These are phyloP conservation scores for Aspergillus calidoustus DNA, from an alignment of 2,329 filamentous ascomycete species.

Conservation along the genomic window DNA sequence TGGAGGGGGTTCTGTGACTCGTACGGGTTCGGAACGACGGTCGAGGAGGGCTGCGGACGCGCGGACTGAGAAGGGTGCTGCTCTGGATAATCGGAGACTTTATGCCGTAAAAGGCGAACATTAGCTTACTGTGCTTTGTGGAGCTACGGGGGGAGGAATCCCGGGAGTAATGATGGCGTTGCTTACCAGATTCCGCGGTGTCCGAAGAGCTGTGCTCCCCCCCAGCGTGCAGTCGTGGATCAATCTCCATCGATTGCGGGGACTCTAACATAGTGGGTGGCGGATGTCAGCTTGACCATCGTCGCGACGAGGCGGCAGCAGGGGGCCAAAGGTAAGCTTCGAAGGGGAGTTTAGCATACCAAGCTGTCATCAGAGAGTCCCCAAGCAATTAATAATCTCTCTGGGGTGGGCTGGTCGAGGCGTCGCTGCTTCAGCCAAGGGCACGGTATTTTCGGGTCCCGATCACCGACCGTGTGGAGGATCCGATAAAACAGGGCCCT, in stretches of 20 bases:
- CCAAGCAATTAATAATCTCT: background rate
- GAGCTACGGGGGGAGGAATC: conserved; percentile 3
- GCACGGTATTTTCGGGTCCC: conserved; percentile 12
- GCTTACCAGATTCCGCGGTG: conserved; percentile 12
- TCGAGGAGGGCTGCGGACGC: conserved; percentile 21
- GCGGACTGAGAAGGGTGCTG: conserved; percentile 33
- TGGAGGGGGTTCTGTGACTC: conserved; percentile 15
- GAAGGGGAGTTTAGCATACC: background rate
- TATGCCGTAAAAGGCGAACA: conserved; percentile 4
- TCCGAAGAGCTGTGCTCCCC: conserved; percentile 24
- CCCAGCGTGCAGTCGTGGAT: conserved; percentile 36
- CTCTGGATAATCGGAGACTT: conserved; percentile 33
- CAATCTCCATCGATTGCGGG: conserved; percentile 38
- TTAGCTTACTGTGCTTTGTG: conserved; percentile 13
- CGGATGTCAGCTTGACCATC: conserved; percentile 17
- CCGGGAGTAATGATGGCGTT: conserved; percentile 13
- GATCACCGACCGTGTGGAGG: conserved; percentile 10
- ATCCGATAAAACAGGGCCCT: background rate
- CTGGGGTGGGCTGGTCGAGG: conserved; percentile 22
- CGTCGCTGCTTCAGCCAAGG: conserved; percentile 11
- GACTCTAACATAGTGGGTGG: conserved; percentile 12
- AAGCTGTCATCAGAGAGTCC: background rate
- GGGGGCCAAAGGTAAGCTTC: background rate
- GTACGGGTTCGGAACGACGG: conserved; percentile 18
- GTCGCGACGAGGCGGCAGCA: background rate